Evolutionary conservation across 75 land plant species (phyloP).

Genomic region (Selaginella tamariscina): DNA sequence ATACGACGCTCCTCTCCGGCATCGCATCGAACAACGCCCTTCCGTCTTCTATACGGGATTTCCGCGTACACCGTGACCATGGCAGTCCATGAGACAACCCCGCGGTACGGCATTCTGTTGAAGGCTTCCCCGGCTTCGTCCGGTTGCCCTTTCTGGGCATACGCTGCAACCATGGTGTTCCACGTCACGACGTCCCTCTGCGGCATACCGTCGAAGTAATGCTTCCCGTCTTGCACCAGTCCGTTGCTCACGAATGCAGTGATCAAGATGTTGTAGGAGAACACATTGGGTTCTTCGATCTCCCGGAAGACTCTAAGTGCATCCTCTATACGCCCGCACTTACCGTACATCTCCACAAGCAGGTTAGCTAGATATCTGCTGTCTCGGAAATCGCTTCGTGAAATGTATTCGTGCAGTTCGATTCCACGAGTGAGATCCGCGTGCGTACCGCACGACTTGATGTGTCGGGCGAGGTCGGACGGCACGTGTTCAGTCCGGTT

Average conservation of each 20-base stretch:
- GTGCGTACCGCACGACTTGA: neutral
- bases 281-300: neutral
- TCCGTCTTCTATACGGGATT: neutral
- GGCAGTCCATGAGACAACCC: neutral
- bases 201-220: neutral
- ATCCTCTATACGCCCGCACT: neutral
- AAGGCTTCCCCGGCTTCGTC: neutral
- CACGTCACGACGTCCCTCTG: neutral
- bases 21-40: neutral
- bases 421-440: neutral
- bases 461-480: neutral
- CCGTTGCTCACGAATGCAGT: neutral
- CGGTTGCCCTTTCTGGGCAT: slow-evolving; percentile 4
- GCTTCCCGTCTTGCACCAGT: neutral
- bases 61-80: neutral
- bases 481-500: neutral
- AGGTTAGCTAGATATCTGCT: neutral
- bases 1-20: slow-evolving; percentile 7
- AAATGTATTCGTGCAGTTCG: neutral
- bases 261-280: slow-evolving; percentile 1
- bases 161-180: neutral
- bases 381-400: neutral
- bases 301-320: neutral
- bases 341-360: neutral
- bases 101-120: neutral